A percentile compares a stretch with the other conserved stretches of the same genome.
phyloP scores from a whole-genome alignment of 768 basidiomycete genomes.

The Pleurotus citrinopileatus region DNA sequence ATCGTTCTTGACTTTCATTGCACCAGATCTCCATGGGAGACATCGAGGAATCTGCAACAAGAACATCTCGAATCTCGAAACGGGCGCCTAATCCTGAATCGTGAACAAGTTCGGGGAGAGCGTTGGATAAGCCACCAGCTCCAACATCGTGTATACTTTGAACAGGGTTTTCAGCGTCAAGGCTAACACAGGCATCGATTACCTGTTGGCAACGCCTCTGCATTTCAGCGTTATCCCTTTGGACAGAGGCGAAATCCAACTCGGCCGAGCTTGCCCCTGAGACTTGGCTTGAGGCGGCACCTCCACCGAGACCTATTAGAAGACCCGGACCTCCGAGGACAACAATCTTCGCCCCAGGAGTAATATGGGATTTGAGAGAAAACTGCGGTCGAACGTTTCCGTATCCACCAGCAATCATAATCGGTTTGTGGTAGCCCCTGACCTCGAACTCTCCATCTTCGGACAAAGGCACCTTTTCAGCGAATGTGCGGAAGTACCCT shows the following conservation, averaged over 20 bases:
- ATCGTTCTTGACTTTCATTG: slow-evolving; percentile 97
- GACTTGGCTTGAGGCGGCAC: slow-evolving; percentile 92
- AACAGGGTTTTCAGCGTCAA: slow-evolving; percentile 66
- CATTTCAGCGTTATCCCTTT: slow-evolving; percentile 98
- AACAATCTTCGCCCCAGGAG: slow-evolving; percentile 81
- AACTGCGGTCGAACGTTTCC: slow-evolving; percentile 89
- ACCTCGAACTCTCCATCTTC: slow-evolving; percentile 55
- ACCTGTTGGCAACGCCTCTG: slow-evolving; percentile 96
- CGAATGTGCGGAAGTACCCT: slow-evolving; percentile 95
- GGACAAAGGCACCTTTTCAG: slow-evolving; percentile 65
- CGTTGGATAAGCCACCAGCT: slow-evolving; percentile 95
- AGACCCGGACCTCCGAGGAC: slow-evolving; percentile 96
- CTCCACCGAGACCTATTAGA: slow-evolving; percentile 95
- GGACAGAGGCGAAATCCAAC: slow-evolving; percentile 96
- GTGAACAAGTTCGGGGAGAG: slow-evolving; percentile 94
- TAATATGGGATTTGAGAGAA: slow-evolving; percentile 74
- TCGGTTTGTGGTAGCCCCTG: slow-evolving; percentile 98
- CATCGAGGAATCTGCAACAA: slow-evolving; percentile 90
- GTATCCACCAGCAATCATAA: slow-evolving; percentile 98
- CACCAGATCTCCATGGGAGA: slow-evolving; percentile 99
- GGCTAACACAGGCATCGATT: slow-evolving; percentile 83
- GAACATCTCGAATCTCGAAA: slow-evolving; percentile 92
- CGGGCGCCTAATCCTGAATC: slow-evolving; percentile 88
- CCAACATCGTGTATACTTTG: slow-evolving; percentile 98
- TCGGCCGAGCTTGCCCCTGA: slow-evolving; percentile 89